Percentiles rank a stretch among this genome's conserved stretches.
Evolutionary conservation across 495 filamentous ascomycete species (phyloP).

Genomic region (Echria macrotheca): DNA sequence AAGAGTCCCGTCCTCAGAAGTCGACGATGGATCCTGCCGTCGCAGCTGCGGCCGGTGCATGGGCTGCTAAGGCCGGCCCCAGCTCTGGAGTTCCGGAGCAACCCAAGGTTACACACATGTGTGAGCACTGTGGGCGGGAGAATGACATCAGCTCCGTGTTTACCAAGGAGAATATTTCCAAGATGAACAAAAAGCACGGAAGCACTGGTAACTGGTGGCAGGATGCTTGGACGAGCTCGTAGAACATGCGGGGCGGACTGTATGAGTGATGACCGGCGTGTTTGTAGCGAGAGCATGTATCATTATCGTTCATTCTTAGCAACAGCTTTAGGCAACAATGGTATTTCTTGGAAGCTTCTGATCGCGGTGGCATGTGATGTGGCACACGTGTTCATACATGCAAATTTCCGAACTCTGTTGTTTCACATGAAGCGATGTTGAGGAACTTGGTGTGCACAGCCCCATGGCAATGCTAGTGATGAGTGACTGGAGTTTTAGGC

Average conservation of each 20-base stretch:
- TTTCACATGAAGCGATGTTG: too few species aligned
- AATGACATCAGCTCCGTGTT: constrained; percentile 7
- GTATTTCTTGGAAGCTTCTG: too few species aligned
- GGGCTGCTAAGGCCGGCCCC: constrained; percentile 7
- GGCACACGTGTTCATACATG: too few species aligned
- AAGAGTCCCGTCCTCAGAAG: neutral
- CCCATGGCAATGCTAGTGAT: too few species aligned
- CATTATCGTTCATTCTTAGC: too few species aligned
- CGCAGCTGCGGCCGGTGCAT: constrained; percentile 19
- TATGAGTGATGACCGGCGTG: neutral
- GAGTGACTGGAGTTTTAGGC: too few species aligned
- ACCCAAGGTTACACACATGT: constrained; percentile 23
- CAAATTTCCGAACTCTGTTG: too few species aligned
- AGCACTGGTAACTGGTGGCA: neutral
- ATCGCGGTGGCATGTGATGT: too few species aligned
- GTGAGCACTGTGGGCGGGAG: constrained; percentile 20
- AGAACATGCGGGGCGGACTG: neutral
- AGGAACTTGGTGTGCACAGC: too few species aligned
- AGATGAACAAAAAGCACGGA: neutral
- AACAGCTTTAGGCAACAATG: too few species aligned
- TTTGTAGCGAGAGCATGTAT: neutral
- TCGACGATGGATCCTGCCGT: constrained; percentile 12
- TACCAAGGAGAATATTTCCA: neutral
- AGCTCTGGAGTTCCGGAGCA: neutral
- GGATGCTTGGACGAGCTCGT: constrained; percentile 1